Percentiles rank a stretch among this genome's conserved stretches.
Conservation (phyloP, 768 basidiomycete species). For the Glaciozyma antarctica region DNA sequence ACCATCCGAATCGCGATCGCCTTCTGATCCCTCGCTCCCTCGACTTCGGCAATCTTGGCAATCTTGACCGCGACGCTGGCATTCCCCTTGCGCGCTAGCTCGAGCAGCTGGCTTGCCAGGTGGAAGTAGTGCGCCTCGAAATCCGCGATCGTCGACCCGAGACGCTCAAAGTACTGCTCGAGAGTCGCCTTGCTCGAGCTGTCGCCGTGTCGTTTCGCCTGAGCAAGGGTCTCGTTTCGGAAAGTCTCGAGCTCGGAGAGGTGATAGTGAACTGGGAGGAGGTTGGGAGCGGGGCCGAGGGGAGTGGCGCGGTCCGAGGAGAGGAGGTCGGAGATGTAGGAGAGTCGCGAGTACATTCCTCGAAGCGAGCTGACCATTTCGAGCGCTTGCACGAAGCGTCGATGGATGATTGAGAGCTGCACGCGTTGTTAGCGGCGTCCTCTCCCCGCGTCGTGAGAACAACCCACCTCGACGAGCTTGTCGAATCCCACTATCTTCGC, state of each 20-base stretch:
- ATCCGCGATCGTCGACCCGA: constrained; percentile 64
- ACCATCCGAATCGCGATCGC: constrained; percentile 88
- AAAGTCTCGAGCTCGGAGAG: constrained; percentile 87
- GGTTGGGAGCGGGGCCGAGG: constrained; percentile 75
- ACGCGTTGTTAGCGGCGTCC: background rate
- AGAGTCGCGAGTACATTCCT: constrained; percentile 80
- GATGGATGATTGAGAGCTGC: constrained; percentile 89
- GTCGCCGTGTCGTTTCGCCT: constrained; percentile 64
- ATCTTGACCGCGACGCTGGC: constrained; percentile 81
- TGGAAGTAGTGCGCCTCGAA: constrained; percentile 79
- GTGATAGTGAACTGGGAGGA: constrained; percentile 82
- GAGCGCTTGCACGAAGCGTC: constrained; percentile 87
- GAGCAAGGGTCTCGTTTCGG: constrained; percentile 87
- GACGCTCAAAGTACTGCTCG: constrained; percentile 62
- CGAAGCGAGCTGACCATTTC: constrained; percentile 89
- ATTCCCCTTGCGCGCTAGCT: constrained; percentile 67
- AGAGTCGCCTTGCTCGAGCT: constrained; percentile 44
- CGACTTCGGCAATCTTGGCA: constrained; percentile 85
- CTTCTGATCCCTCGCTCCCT: constrained; percentile 90
- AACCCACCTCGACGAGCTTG: constrained; percentile 77
- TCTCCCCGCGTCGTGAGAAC: background rate
- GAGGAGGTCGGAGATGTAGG: constrained; percentile 67
- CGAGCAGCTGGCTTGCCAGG: constrained; percentile 64
- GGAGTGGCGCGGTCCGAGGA: constrained; percentile 63
- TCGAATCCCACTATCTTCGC: constrained; percentile 77